Percentiles rank a stretch among this genome's conserved stretches.
Evolutionary conservation across 2,329 filamentous ascomycete genomes (phyloP).

Genomic region (Pleomassaria siparia): DNA sequence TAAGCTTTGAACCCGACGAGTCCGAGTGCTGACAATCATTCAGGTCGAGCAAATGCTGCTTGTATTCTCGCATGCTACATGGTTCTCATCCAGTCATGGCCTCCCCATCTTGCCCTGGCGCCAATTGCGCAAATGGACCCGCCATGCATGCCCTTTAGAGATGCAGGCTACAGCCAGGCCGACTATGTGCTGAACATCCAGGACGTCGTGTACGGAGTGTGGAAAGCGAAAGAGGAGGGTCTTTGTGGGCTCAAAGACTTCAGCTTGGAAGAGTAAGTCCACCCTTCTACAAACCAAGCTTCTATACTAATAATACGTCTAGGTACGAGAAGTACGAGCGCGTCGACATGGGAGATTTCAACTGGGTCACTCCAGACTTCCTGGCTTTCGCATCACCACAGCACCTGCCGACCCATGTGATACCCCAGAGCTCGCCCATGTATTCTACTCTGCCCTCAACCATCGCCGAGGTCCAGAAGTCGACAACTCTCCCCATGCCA

Average conservation of each 20-base stretch:
- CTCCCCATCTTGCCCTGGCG: constrained; percentile 89
- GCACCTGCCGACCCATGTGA: constrained; percentile 71
- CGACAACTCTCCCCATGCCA: constrained; percentile 71
- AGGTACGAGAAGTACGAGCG: constrained; percentile 91
- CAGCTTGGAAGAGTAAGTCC: constrained; percentile 77
- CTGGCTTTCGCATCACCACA: constrained; percentile 96
- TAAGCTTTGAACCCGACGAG: not conserved
- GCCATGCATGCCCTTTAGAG: constrained; percentile 97
- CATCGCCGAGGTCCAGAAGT: constrained; percentile 69
- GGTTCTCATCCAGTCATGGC: constrained; percentile 97
- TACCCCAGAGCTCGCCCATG: constrained; percentile 70
- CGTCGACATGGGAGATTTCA: constrained; percentile 98
- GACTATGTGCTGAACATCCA: constrained; percentile 96
- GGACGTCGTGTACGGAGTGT: constrained; percentile 96
- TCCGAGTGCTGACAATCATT: constrained; percentile 18
- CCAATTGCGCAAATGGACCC: constrained; percentile 97
- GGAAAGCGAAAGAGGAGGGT: constrained; percentile 96
- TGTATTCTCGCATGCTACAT: constrained; percentile 97
- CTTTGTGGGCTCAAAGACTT: constrained; percentile 92
- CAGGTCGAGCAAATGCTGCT: constrained; percentile 87
- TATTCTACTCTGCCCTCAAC: constrained; percentile 76
- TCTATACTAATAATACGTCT: constrained; percentile 21
- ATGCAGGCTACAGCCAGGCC: constrained; percentile 97
- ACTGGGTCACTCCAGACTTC: constrained; percentile 96
- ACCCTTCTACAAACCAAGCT: not conserved